Evolutionary conservation across 345 rosid genomes (phyloP).

Genomic region (Arabis alpina): DNA sequence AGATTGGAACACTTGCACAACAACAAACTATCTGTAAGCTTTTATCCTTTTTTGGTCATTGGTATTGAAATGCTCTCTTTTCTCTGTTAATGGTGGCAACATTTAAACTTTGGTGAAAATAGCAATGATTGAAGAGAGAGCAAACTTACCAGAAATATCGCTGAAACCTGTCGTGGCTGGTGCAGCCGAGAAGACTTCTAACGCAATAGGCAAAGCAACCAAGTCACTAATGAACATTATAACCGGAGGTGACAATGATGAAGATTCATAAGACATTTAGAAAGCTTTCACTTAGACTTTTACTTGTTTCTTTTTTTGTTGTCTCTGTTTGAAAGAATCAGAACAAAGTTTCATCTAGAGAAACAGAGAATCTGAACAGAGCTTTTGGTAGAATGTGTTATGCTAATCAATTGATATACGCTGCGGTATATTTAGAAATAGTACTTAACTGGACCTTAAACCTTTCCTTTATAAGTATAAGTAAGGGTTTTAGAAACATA

Average conservation of each 20-base stretch:
- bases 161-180: conserved; percentile 77
- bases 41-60: background rate
- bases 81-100: background rate
- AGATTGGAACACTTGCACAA: conserved; percentile 79
- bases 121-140: conserved; percentile 95
- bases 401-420: too few species aligned
- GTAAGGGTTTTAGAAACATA: too few species aligned
- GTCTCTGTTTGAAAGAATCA: background rate
- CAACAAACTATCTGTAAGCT: conserved; percentile 76
- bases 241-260: conserved; percentile 53
- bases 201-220: conserved; percentile 79
- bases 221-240: conserved; percentile 68
- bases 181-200: conserved; percentile 81
- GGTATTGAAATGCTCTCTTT: background rate
- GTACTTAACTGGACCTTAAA: background rate
- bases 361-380: conserved; percentile 1
- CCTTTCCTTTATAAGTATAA: too few species aligned
- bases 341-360: background rate
- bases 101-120: conserved; percentile 2
- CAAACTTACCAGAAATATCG: conserved; percentile 78
- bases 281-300: background rate
- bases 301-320: background rate
- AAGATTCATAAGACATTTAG: conserved; percentile 13
- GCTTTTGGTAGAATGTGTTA: background rate
- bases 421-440: too few species aligned